These are phyloP conservation scores for Microglena sp. DNA, from an alignment of 139 green algal species.

Conservation along the genomic window DNA sequence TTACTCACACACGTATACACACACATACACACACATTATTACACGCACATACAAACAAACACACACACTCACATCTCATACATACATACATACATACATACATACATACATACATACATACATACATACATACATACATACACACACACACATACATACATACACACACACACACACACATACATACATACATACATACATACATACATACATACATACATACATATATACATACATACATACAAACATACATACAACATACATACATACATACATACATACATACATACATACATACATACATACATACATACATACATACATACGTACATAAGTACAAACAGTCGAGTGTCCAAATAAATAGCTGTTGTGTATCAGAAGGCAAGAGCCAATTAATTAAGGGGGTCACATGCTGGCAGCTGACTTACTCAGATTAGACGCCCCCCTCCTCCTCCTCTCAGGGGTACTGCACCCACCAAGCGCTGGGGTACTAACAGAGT, in stretches of 20 bases:
- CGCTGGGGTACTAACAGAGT: too few relatives aligned
- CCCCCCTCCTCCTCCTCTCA: too few relatives aligned
- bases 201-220: not conserved
- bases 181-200: not conserved
- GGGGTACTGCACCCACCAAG: too few relatives aligned
- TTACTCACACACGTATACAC: not conserved
- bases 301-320: not conserved
- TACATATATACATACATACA: not conserved
- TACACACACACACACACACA: not conserved
- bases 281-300: not conserved
- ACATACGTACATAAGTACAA: not conserved
- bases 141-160: not conserved
- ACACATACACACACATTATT: not conserved
- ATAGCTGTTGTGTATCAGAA: too few relatives aligned
- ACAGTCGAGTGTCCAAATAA: too few relatives aligned
- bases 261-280: not conserved
- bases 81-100: not conserved
- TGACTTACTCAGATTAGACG: too few relatives aligned
- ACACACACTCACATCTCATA: not conserved
- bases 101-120: constrained; percentile 8
- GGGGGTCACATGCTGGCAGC: too few relatives aligned
- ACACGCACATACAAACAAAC: not conserved
- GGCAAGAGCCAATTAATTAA: too few relatives aligned
- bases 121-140: constrained; percentile 1
- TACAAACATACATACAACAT: not conserved